Evolutionary conservation across 257 asterid species (phyloP), one percentile per base, ranked within the genome.

Genomic region (Lavandula angustifolia): DNA sequence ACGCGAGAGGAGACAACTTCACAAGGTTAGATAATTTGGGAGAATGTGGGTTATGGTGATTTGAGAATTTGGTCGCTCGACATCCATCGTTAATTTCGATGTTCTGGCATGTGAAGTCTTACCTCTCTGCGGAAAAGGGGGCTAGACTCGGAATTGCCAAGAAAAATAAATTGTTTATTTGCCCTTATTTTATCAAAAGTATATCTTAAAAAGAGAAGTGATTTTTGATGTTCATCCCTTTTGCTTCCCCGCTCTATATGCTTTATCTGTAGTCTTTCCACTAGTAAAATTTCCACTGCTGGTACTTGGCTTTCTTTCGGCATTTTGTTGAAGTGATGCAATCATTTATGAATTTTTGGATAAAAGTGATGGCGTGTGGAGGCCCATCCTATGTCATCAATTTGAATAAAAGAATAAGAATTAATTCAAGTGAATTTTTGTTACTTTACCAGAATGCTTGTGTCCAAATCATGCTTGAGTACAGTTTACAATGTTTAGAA

Each of bases 11-110:
- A 71, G 87, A 75, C 47, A 31, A 13, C 69, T 7, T 66, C 65
- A n/a, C 13, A 49, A 79, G 87, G 87, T 82, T 75, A 44, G 73
- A 4, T n/a, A 34, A 14, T 58, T 34, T 59, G 11, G 3, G 38
- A 33, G 67, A 31, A 18, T 17, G 49, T 40, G 46, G 29, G 12
- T 54, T 37, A 13, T 8, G 9, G 0, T 34, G 18, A 61, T n/a
- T 72, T 60, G 65, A 37, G 33, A 35, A 44, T 52, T 52, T 35
- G 52, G 47, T 52, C n/a, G 47, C 18, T 6, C 12, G 59, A 41
- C 43, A 40, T 16, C 13, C 33, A n/a, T 48, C 5, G 8, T 54
- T 43, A 32, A 11, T n/a, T 54, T 33, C 11, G 7, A 17, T 5
- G 38, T 8, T 17, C 18, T 48, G 16, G 63, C 67, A 9, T 22